Conservation (phyloP, 352 stramenopile species). For the Blastocystis sp. region DNA sequence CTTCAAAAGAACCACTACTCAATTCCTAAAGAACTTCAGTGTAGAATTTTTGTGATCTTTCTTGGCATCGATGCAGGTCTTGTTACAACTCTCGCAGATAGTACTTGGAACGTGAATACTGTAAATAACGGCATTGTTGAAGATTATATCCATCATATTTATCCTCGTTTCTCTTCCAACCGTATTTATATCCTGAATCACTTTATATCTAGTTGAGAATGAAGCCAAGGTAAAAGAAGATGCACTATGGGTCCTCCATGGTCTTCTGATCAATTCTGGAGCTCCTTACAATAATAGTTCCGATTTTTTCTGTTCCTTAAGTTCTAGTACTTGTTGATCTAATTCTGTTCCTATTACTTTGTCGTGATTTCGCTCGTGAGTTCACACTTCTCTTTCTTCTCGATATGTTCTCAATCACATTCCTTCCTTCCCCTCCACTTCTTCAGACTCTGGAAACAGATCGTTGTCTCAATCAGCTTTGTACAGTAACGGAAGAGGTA, state of each 20-base stretch:
- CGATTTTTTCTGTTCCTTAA: not conserved
- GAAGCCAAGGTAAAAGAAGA: conserved; percentile 5
- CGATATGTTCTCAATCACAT: conserved; percentile 3
- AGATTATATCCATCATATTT: conserved; percentile 40
- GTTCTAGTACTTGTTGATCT: not conserved
- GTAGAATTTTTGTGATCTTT: conserved; percentile 17
- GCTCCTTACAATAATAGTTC: conserved; percentile 1
- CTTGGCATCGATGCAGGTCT: conserved; percentile 13
- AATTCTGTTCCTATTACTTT: not conserved
- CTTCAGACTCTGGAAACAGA: not conserved
- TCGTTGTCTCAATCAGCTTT: not conserved
- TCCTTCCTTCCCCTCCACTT: not conserved
- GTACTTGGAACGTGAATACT: not conserved
- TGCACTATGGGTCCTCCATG: conserved; percentile 9
- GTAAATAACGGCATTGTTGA: conserved; percentile 35
- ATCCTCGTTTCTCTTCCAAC: not conserved
- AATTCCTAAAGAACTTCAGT: not conserved
- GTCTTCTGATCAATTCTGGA: conserved; percentile 32
- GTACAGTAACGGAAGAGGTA: not conserved
- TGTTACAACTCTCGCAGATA: conserved; percentile 18
- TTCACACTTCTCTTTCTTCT: conserved; percentile 59
- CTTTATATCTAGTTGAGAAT: not conserved
- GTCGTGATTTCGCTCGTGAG: not conserved
- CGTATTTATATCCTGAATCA: not conserved
- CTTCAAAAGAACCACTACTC: not conserved